Evolutionary conservation across 164 flowering plant species (phyloP).

Genomic region (Kalanchoe fedtschenkoi): DNA sequence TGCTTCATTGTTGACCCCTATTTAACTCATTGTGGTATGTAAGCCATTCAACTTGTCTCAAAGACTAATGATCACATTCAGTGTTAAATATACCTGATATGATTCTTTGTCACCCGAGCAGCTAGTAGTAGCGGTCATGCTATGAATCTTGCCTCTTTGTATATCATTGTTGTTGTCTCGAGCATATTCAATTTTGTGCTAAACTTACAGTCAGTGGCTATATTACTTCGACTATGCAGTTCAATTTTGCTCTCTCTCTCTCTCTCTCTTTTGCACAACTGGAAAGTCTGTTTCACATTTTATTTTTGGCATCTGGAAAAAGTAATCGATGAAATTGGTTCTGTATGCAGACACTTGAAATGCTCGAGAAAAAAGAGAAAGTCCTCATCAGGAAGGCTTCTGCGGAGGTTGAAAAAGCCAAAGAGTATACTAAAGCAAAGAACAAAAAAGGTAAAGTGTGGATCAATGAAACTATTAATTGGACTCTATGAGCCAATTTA

Average conservation of each 20-base stretch:
- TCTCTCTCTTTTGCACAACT: neutral
- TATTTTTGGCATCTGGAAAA: neutral
- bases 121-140: too few relatives aligned
- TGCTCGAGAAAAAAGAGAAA: conserved; percentile 77
- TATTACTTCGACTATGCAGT: neutral
- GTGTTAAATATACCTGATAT: too few relatives aligned
- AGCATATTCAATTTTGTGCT: neutral
- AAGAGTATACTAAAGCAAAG: conserved; percentile 49
- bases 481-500: neutral
- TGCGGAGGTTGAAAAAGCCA: conserved; percentile 61
- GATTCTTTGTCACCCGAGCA: too few relatives aligned
- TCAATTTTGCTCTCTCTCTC: neutral
- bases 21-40: too few relatives aligned
- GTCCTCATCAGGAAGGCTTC: conserved; percentile 58
- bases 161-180: too few relatives aligned
- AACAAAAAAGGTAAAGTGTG: conserved; percentile 49
- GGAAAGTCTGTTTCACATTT: neutral
- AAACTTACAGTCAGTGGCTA: neutral
- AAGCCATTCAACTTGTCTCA: too few relatives aligned
- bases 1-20: too few relatives aligned
- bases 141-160: too few relatives aligned
- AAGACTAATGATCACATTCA: too few relatives aligned
- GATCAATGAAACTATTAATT: neutral
- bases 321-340: neutral
- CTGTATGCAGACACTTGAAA: conserved; percentile 40